Evolutionary conservation across 2,329 filamentous ascomycete species (phyloP).

Genomic region (Fulvia fulva): DNA sequence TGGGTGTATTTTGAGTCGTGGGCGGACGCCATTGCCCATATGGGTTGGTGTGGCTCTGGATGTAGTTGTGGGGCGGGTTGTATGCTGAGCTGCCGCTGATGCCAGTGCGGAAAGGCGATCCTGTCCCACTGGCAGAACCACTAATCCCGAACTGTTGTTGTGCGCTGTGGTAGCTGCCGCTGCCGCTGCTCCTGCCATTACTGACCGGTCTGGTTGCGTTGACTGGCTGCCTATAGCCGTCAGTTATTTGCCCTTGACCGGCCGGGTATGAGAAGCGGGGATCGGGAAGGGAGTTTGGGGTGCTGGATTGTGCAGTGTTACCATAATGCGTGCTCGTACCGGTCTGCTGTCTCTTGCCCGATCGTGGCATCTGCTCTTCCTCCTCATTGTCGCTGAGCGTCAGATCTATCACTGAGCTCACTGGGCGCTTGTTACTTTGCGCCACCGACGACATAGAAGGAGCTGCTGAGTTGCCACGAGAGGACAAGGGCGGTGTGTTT

Average conservation of each 20-base stretch:
- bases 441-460: conserved; percentile 30
- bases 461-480: conserved; percentile 39
- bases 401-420: conserved; percentile 47
- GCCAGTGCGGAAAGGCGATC: conserved; percentile 5
- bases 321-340: conserved; percentile 24
- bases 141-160: conserved; percentile 6
- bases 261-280: conserved; percentile 16
- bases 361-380: conserved; percentile 26
- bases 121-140: conserved; percentile 2
- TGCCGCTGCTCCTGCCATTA: conserved; percentile 13
- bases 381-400: conserved; percentile 48
- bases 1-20: background rate
- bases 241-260: conserved; percentile 17
- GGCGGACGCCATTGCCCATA: background rate
- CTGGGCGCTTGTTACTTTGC: conserved; percentile 41
- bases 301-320: conserved; percentile 19
- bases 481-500: conserved; percentile 45
- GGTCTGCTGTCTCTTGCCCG: conserved; percentile 31
- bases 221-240: conserved; percentile 24
- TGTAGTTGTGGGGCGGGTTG: background rate
- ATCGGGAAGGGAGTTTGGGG: conserved; percentile 24
- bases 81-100: conserved; percentile 1
- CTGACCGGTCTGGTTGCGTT: conserved; percentile 19
- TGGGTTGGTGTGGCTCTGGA: conserved; percentile 1
- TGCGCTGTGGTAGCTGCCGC: conserved; percentile 1